Evolutionary conservation across 2,329 filamentous ascomycete genomes (phyloP).

Genomic region (Xylaria digitata): DNA sequence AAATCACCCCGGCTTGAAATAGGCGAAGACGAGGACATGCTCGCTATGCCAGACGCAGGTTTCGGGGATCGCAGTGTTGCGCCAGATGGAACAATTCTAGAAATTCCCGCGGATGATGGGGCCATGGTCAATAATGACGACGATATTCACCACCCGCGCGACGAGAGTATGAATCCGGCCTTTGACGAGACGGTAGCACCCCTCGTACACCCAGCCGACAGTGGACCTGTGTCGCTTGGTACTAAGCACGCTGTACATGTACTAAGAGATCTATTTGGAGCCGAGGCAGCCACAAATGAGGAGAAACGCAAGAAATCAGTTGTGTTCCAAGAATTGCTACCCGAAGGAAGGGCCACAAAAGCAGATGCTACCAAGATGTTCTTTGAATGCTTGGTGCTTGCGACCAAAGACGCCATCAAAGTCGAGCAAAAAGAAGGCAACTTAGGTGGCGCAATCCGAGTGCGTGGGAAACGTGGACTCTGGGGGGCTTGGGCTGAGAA

Average conservation of each 20-base stretch:
- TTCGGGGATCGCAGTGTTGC: constrained; percentile 65
- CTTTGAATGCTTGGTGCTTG: constrained; percentile 94
- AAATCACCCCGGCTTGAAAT: constrained; percentile 78
- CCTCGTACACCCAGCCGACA: constrained; percentile 82
- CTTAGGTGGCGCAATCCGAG: constrained; percentile 82
- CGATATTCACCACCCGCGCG: constrained; percentile 58
- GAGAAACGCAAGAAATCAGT: constrained; percentile 81
- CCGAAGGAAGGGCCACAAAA: constrained; percentile 81
- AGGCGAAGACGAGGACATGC: constrained; percentile 72
- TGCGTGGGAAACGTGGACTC: constrained; percentile 91
- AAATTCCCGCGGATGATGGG: constrained; percentile 70
- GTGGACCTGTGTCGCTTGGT: constrained; percentile 86
- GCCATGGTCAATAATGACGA: constrained; percentile 57
- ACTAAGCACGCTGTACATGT: constrained; percentile 97
- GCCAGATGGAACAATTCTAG: constrained; percentile 71
- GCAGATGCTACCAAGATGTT: constrained; percentile 99
- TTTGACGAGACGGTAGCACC: constrained; percentile 85
- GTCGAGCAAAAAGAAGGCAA: constrained; percentile 82
- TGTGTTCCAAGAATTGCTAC: constrained; percentile 90
- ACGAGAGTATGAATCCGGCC: constrained; percentile 64
- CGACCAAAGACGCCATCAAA: constrained; percentile 97
- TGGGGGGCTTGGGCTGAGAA: constrained; percentile 97
- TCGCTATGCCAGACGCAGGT: constrained; percentile 60
- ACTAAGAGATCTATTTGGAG: constrained; percentile 86
- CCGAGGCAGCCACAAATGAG: constrained; percentile 74